Percentiles rank a stretch among this genome's conserved stretches.
Conservation (phyloP, 306 rosid species). For the Macrotyloma uniflorum region DNA sequence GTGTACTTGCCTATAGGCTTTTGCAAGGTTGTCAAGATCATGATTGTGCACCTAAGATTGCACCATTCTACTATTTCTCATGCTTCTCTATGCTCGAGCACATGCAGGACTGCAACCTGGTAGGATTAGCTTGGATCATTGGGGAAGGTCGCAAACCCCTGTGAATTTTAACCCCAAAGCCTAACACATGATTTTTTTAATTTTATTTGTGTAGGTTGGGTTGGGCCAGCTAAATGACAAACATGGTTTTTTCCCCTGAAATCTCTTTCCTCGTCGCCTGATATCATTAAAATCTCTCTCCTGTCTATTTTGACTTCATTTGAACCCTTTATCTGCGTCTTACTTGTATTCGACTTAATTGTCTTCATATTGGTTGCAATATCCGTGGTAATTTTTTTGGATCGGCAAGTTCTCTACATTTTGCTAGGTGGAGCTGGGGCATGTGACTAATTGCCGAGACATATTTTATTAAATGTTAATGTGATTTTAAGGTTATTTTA, state of each 20-base stretch:
- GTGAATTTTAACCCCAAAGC: neutral
- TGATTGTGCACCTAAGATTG: neutral
- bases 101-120: neutral
- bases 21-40: neutral
- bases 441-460: neutral
- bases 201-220: neutral
- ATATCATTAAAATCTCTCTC: too few species aligned
- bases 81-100: neutral
- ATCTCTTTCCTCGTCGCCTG: neutral
- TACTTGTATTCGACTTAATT: too few species aligned
- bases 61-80: neutral
- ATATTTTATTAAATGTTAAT: too few species aligned
- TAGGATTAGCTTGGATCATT: neutral
- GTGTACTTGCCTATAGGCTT: neutral
- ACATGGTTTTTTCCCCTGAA: neutral
- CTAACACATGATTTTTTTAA: neutral
- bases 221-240: neutral
- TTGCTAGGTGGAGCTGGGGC: neutral
- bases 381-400: too few species aligned
- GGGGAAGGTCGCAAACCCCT: neutral
- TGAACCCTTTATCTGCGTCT: neutral
- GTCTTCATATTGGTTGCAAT: too few species aligned
- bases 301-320: neutral
- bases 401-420: too few species aligned
- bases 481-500: neutral